These are phyloP conservation scores for Nannochloropsis gaditana DNA, from an alignment of 108 stramenopile species.

Conservation along the genomic window DNA sequence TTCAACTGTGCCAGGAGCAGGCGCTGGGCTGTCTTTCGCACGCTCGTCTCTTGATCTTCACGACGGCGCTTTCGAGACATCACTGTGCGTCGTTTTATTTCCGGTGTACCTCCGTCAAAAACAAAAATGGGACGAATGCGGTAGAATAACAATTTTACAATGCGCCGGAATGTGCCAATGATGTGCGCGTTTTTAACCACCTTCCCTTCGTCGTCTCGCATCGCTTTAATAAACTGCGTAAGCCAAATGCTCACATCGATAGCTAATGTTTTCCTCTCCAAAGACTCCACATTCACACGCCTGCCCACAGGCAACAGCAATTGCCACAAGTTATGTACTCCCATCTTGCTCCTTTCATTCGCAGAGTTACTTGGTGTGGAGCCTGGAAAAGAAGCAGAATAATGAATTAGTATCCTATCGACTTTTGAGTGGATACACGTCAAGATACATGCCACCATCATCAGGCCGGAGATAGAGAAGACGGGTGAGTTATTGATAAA, in stretches of 20 bases:
- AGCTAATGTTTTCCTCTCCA: constrained; percentile 84
- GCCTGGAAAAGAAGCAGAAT: too few species aligned
- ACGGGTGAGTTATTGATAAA: too few species aligned
- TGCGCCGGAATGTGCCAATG: constrained; percentile 78
- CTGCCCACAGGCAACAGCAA: constrained; percentile 85
- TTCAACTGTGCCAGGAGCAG: constrained; percentile 52
- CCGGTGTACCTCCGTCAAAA: constrained; percentile 89
- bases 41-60: constrained; percentile 58
- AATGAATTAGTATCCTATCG: too few species aligned
- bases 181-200: constrained; percentile 82
- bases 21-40: constrained; percentile 49
- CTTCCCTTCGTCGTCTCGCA: constrained; percentile 80
- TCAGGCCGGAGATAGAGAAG: too few species aligned
- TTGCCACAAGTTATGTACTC: constrained; percentile 57
- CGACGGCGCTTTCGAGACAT: constrained; percentile 58
- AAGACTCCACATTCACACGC: constrained; percentile 87
- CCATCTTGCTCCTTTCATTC: constrained; percentile 32
- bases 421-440: too few species aligned
- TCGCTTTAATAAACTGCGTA: constrained; percentile 94
- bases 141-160: constrained; percentile 85
- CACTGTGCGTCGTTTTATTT: constrained; percentile 75
- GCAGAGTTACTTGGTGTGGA: too few species aligned
- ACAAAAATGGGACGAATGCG: constrained; percentile 92
- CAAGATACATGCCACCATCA: too few species aligned
- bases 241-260: constrained; percentile 73